Base-by-base conservation (phyloP, 129 eudicot genomes). In the Sambucus nigra region DNA sequence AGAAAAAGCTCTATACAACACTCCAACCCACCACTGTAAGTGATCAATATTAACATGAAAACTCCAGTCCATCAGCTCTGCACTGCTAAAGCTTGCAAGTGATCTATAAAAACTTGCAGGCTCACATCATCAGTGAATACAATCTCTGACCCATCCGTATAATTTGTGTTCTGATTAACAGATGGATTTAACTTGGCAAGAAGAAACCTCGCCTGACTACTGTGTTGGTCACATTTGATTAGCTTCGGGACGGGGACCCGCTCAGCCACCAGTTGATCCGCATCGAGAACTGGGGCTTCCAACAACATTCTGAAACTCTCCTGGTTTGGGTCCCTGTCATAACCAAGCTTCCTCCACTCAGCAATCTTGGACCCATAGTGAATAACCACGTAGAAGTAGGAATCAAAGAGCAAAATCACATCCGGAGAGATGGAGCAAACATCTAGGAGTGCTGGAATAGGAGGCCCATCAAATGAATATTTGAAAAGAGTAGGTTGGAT, bases 181-280 rank as follows among this genome's bases (percentile, higher is more conserved):
- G 99, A 91, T 12, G 99, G 99, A 76, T 91, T 91, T 70, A 91
- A 55, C 76, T 86, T 91, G 7, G 99, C 99, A 25, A 91, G 87
- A 59, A 89, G 88, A 85, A 89, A 85, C 69, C 98, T 76, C n/a
- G 98, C 98, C 79, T 85, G 95, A 71, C 98, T 89, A 59, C 98
- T 70, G 61, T 91, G 87, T 67, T 91, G 99, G 22, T 91, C 99
- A 46, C 99, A 91, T 59, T 69, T 86, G 9, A 91, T 53, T 5
- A 91, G 72, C 49, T 86, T 91, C 0, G 99, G 95, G 19, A 82
- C 89, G 0, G 99, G 99, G 32, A 86, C 46, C 64, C 99, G 61
- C 35, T 86, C 89, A 26, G 87, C 69, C 78, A 80, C 82, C 33
- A 91, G 69, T 64, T 91, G 99, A 52, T 67, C 76, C 0, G 87